These are phyloP conservation scores for Cercophora newfieldiana DNA, from an alignment of 495 filamentous ascomycete species.

Conservation along the genomic window DNA sequence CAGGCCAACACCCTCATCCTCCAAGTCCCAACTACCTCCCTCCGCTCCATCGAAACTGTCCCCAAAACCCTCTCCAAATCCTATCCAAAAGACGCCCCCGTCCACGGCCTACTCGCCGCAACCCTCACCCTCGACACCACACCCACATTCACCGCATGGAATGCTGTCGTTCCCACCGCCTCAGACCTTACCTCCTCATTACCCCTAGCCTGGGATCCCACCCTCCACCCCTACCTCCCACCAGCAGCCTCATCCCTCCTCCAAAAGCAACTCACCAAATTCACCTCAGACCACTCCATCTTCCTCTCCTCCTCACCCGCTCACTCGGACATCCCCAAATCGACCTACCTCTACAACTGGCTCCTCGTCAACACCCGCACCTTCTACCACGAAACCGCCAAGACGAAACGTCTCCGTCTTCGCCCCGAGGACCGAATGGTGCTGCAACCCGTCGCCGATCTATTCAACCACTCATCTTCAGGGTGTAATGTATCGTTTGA, in stretches of 20 bases:
- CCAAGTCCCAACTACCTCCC: conserved; percentile 60
- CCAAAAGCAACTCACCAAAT: conserved; percentile 58
- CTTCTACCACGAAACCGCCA: conserved; percentile 68
- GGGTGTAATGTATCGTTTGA: conserved; percentile 66
- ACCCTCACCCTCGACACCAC: conserved; percentile 58
- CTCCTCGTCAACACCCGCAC: conserved; percentile 79
- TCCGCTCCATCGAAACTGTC: conserved; percentile 62
- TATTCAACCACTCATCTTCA: conserved; percentile 72
- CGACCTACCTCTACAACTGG: conserved; percentile 70
- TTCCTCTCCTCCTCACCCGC: conserved; percentile 40
- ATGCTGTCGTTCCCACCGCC: conserved; percentile 63
- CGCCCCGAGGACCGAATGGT: conserved; percentile 72
- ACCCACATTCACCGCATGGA: conserved; percentile 55
- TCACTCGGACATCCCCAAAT: conserved; percentile 38
- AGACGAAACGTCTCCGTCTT: conserved; percentile 47
- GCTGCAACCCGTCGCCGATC: conserved; percentile 81
- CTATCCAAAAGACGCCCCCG: conserved; percentile 52
- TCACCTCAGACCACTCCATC: conserved; percentile 50
- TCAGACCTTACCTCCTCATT: conserved; percentile 61
- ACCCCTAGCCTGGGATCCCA: conserved; percentile 67
- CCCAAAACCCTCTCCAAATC: conserved; percentile 51
- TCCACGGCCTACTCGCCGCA: conserved; percentile 72
- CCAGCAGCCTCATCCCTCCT: conserved; percentile 51
- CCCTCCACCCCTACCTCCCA: conserved; percentile 52
- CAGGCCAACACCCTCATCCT: conserved; percentile 59